Percentiles rank a stretch among this genome's conserved stretches.
phyloP scores from a whole-genome alignment of 2,329 filamentous ascomycete species.

The Cercospora zeae-maydis region DNA sequence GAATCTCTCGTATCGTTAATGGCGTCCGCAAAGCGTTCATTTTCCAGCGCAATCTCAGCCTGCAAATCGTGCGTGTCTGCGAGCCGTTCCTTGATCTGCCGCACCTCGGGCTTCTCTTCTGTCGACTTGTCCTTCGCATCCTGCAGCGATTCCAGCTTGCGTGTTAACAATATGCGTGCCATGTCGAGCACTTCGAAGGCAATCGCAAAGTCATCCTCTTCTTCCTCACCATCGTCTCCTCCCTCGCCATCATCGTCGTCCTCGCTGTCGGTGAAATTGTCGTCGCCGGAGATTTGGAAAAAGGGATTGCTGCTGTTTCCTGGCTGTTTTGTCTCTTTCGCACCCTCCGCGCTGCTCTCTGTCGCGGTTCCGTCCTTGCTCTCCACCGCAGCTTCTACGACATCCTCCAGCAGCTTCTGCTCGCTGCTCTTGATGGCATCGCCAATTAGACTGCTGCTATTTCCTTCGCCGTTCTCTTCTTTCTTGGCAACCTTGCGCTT shows the following conservation, averaged over 20 bases:
- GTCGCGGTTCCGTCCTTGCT: slow-evolving; percentile 42
- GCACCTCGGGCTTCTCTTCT: slow-evolving; percentile 38
- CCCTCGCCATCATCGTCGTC: slow-evolving; percentile 46
- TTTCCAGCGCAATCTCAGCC: slow-evolving; percentile 94
- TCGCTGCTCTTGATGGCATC: slow-evolving; percentile 36
- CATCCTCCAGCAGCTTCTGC: slow-evolving; percentile 43
- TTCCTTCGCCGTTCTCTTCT: slow-evolving; percentile 20
- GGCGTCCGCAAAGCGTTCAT: slow-evolving; percentile 86
- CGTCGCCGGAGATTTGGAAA: slow-evolving; percentile 91
- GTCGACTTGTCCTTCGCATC: slow-evolving; percentile 45
- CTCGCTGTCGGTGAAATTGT: slow-evolving; percentile 84
- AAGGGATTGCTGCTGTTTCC: slow-evolving; percentile 65
- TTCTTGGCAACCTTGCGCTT: slow-evolving; percentile 37
- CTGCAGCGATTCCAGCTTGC: slow-evolving; percentile 52
- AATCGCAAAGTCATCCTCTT: slow-evolving; percentile 61
- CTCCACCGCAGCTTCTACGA: slow-evolving; percentile 41
- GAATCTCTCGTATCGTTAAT: slow-evolving; percentile 77
- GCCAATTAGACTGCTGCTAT: slow-evolving; percentile 29
- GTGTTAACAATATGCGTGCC: slow-evolving; percentile 57
- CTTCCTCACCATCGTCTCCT: slow-evolving; percentile 46
- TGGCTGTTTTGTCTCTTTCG: slow-evolving; percentile 37
- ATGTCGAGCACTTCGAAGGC: slow-evolving; percentile 63
- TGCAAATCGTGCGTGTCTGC: slow-evolving; percentile 92
- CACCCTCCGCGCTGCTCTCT: slow-evolving; percentile 45
- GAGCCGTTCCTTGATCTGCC: slow-evolving; percentile 75